These are phyloP conservation scores for Candida taoyuanica DNA, from an alignment of 805 yeast genomes.

Conservation along the genomic window DNA sequence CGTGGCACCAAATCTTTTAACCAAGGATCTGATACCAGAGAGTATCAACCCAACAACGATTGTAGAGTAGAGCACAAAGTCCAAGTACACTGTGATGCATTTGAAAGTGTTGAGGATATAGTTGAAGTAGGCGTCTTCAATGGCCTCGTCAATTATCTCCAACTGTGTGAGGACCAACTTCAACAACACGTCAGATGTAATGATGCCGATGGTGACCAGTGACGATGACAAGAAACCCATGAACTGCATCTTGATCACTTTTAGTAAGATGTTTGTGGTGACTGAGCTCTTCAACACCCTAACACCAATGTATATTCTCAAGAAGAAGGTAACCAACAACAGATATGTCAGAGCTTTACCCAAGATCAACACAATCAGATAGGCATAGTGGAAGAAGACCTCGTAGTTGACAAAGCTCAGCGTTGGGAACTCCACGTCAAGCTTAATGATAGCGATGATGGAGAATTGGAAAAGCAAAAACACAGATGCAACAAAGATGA, in stretches of 20 bases:
- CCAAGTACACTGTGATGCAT: conserved; percentile 7
- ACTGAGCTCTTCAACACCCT: conserved; percentile 15
- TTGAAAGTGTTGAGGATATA: conserved; percentile 2
- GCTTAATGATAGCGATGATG: conserved; percentile 16
- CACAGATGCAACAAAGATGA: conserved; percentile 14
- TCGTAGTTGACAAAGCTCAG: conserved; percentile 8
- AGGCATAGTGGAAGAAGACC: conserved; percentile 14
- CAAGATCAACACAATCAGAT: conserved; percentile 10
- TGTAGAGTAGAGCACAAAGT: conserved; percentile 13
- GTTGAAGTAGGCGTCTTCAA: conserved; percentile 5
- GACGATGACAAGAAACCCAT: conserved; percentile 19
- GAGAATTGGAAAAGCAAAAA: conserved; percentile 17
- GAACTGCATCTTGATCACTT: conserved; percentile 19
- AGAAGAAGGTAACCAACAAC: conserved; percentile 16
- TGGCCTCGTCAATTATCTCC: conserved; percentile 9
- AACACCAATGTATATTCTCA: conserved; percentile 20
- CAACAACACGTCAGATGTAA: conserved; percentile 12
- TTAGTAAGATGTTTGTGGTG: conserved; percentile 17
- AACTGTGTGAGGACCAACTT: conserved; percentile 10
- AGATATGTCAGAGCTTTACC: conserved; percentile 19
- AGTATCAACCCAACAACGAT: conserved; percentile 14
- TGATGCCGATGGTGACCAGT: conserved; percentile 11
- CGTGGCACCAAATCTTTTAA: not conserved
- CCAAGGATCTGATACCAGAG: conserved; percentile 6
- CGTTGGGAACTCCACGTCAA: conserved; percentile 15